Percentiles rank a stretch among this genome's conserved stretches.
These are phyloP conservation scores for Gorgonomyces haynaldii DNA, from an alignment of 192 early-diverging fungal genomes.

Conservation along the genomic window DNA sequence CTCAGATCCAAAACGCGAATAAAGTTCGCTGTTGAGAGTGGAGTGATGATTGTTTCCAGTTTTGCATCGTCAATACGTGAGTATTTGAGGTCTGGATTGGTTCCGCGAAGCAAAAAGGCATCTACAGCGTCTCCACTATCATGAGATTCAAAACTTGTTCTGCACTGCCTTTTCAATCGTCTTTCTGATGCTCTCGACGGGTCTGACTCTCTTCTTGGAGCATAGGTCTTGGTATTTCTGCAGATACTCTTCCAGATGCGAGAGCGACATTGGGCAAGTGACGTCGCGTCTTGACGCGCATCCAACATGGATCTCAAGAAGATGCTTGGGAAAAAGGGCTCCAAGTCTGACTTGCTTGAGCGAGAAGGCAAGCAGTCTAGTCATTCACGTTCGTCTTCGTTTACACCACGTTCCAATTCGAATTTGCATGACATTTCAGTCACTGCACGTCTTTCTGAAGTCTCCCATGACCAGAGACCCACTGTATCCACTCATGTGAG, in stretches of 20 bases:
- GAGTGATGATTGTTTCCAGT: background rate
- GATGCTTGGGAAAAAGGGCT: too few species aligned
- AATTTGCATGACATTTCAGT: too few species aligned
- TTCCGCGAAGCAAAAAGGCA: background rate
- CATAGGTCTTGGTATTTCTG: slow-evolving; percentile 1
- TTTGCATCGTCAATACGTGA: background rate
- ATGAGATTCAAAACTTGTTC: background rate
- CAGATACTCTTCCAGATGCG: slow-evolving; percentile 3
- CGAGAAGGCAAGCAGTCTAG: too few species aligned
- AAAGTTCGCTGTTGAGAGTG: slow-evolving; percentile 6
- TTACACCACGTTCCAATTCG: too few species aligned
- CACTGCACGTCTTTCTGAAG: too few species aligned
- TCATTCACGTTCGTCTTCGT: too few species aligned
- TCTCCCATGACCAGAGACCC: too few species aligned
- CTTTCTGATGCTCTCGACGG: background rate
- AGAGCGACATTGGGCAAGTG: too few species aligned
- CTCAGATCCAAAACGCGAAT: slow-evolving; percentile 25
- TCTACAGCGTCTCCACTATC: background rate
- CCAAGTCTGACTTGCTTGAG: too few species aligned
- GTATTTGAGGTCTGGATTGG: background rate
- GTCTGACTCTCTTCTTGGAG: background rate
- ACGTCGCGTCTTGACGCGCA: too few species aligned
- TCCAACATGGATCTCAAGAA: too few species aligned
- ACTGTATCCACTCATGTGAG: too few species aligned
- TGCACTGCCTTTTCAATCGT: background rate